Percentiles rank a stretch among this genome's conserved stretches.
phyloP scores from a whole-genome alignment of 2,329 filamentous ascomycete species.

The Talaromyces amestolkiae region DNA sequence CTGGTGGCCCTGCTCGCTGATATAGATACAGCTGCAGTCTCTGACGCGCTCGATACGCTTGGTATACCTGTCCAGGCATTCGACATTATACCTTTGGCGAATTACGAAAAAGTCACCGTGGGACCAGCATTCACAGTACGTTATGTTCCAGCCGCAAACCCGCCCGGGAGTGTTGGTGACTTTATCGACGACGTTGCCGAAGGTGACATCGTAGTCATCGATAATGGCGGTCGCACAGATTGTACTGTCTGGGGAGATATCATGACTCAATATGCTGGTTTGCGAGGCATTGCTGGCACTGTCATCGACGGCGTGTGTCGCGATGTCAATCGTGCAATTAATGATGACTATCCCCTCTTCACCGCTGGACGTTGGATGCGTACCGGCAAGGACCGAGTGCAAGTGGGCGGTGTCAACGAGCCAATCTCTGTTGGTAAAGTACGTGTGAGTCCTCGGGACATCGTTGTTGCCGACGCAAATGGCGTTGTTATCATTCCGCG shows the following conservation, averaged over 20 bases:
- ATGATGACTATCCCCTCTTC: slow-evolving; percentile 32
- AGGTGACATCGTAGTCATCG: slow-evolving; percentile 34
- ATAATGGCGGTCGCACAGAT: slow-evolving; percentile 35
- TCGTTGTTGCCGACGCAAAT: neutral
- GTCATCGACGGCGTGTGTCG: slow-evolving; percentile 37
- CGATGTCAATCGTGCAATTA: slow-evolving; percentile 31
- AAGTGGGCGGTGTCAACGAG: slow-evolving; percentile 32
- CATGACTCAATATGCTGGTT: slow-evolving; percentile 36
- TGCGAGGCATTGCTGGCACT: slow-evolving; percentile 32
- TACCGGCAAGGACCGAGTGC: slow-evolving; percentile 34
- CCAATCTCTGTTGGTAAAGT: slow-evolving; percentile 29
- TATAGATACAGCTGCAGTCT: neutral
- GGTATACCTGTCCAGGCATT: neutral
- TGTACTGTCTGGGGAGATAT: slow-evolving; percentile 40
- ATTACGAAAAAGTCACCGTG: slow-evolving; percentile 31
- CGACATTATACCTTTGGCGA: slow-evolving; percentile 6
- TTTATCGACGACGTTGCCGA: slow-evolving; percentile 34
- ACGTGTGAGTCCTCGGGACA: neutral
- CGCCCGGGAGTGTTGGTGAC: slow-evolving; percentile 34
- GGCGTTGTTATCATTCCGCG: neutral
- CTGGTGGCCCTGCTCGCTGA: neutral
- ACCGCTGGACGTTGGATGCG: slow-evolving; percentile 36
- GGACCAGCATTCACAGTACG: slow-evolving; percentile 36
- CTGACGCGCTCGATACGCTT: neutral
- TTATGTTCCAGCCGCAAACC: too few relatives aligned